Evolutionary conservation across 108 stramenopile genomes (phyloP).

Genomic region (Nitzschia sp.): DNA sequence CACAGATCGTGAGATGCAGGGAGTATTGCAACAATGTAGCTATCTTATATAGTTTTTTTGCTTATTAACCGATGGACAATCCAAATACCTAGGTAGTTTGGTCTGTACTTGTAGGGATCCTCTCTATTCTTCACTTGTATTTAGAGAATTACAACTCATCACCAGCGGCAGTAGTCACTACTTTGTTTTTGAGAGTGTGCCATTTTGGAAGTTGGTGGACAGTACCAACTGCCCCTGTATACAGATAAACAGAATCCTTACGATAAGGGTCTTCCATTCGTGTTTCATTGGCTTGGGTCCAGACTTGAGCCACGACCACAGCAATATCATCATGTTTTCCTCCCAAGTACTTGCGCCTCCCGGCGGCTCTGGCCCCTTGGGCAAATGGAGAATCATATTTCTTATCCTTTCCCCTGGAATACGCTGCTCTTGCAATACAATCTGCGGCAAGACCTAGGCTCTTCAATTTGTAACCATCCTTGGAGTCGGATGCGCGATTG

Average conservation of each 20-base stretch:
- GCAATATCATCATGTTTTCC: conserved; percentile 43
- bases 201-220: conserved; percentile 16
- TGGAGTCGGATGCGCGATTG: neutral
- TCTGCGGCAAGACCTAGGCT: conserved; percentile 25
- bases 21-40: no score
- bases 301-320: conserved; percentile 25
- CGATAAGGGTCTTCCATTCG: conserved; percentile 16
- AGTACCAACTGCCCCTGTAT: conserved; percentile 18
- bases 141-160: no score
- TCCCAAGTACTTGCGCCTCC: conserved; percentile 19
- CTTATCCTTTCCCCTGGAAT: conserved; percentile 25
- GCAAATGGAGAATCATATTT: conserved; percentile 28
- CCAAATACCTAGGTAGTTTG: no score
- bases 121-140: no score
- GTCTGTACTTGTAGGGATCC: no score
- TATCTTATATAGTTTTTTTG: no score
- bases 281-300: neutral
- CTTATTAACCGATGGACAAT: no score
- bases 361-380: conserved; percentile 18
- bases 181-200: neutral
- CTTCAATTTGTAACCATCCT: neutral
- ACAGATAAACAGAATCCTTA: conserved; percentile 22
- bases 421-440: conserved; percentile 30
- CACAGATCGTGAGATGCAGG: no score
- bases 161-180: no score